Base-by-base conservation (phyloP, 1,284 basidiomycete species). In the Puccinia sorghi region DNA sequence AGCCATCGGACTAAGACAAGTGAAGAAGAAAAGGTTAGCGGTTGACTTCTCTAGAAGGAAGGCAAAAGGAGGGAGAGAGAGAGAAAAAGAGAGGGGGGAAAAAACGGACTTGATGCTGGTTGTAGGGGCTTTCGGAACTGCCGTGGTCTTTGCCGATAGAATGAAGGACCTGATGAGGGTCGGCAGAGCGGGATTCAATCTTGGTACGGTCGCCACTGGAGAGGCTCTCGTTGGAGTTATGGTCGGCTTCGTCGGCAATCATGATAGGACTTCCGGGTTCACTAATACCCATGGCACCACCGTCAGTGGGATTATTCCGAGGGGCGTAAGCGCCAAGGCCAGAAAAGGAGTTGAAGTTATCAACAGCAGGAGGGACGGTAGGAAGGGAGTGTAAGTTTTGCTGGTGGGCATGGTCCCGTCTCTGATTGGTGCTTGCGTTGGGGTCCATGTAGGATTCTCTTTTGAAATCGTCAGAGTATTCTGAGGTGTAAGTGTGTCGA, bases 131-230 rank as follows among this genome's bases (percentile, higher is more conserved):
- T 50, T 80, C 78, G 39, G 66, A 46, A 32, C 59, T 64, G 20
- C 39, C 76, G 12, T 39, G 32, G 12, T 39, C 52, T 39, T 72
- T 48, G 11, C 63, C 59, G 22, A 37, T 32, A n/a, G 56, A 20
- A 27, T 41, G 37, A 7, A 70, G 59, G 41, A 43, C 20, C 20
- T 57, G 75, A 61, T 78, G 48, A 61, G 56, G 72, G 56, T 64
- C 75, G n/a, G 80, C 72, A 9, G 66, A 72, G 3, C 80, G 78
- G 66, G 78, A 80, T 43, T 81, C 80, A 15, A 80, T 79, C 63
- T 80, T 80, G 1, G 81, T 81, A 27, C 80, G 80, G 17, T 80
- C 79, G 46, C 80, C 80, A n/a, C 80, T 80, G 17, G 79, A 80
- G 54, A 78, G 75, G 37, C 74, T 78, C 37, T 79, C 81, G 59